Conservation (phyloP, 352 stramenopile genomes). For the Phytophthora vignae region DNA sequence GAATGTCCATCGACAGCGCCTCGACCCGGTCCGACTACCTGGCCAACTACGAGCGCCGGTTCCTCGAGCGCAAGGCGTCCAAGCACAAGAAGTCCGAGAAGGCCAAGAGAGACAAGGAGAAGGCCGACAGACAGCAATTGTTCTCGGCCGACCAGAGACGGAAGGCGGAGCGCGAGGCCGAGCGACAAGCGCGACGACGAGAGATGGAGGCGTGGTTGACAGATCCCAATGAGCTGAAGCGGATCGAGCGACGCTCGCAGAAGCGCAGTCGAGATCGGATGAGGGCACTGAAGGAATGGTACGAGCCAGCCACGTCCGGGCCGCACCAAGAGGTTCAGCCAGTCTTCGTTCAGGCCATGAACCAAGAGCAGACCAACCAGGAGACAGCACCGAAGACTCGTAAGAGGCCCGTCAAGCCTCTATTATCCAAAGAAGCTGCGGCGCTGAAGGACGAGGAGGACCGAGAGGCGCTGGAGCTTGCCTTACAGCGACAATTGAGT, state of each 20-base stretch:
- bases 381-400: slow-evolving; percentile 1
- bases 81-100: slow-evolving; percentile 63
- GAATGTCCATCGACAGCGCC: slow-evolving; percentile 33
- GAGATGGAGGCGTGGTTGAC: slow-evolving; percentile 74
- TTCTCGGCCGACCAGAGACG: slow-evolving; percentile 57
- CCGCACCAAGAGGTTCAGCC: slow-evolving; percentile 48
- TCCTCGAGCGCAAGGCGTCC: slow-evolving; percentile 56
- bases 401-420: slow-evolving; percentile 10
- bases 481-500: slow-evolving; percentile 28
- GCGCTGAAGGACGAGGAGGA: slow-evolving; percentile 37
- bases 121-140: slow-evolving; percentile 50
- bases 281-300: slow-evolving; percentile 61
- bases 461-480: slow-evolving; percentile 15
- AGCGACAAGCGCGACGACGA: slow-evolving; percentile 47
- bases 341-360: slow-evolving; percentile 42
- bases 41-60: slow-evolving; percentile 65
- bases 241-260: slow-evolving; percentile 40
- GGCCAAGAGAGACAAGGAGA: slow-evolving; percentile 55
- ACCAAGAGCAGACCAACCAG: slow-evolving; percentile 33
- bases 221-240: slow-evolving; percentile 39
- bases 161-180: slow-evolving; percentile 56
- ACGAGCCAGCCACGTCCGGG: slow-evolving; percentile 30
- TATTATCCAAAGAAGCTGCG: slow-evolving; percentile 29
- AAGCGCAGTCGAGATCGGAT: slow-evolving; percentile 56
- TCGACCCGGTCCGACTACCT: slow-evolving; percentile 63